Evolutionary conservation across 75 land plant species (phyloP), one percentile per base, ranked within the genome.

Genomic region (Picea sitchensis): DNA sequence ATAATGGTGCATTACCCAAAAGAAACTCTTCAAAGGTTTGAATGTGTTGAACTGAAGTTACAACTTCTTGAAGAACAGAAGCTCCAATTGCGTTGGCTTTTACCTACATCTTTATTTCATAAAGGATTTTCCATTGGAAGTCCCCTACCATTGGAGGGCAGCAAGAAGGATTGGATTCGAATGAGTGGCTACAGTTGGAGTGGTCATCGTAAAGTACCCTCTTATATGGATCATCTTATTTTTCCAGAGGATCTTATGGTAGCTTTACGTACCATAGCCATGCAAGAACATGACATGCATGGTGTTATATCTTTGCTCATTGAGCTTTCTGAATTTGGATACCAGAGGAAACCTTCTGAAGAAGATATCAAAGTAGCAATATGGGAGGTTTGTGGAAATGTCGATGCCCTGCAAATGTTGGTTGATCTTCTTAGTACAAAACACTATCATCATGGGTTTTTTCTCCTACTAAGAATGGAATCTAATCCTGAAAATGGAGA

Each of bases 331-430:
- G 88, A 83, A 75, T 77, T 87, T 77, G 82, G 64, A 63, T 83
- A 61, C 64, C 87, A 86, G 47, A 80, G 89, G 85, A 77, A 87
- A 78, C 91, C 94, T 72, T 80, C 90, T 58, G 87, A 88, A 26
- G 63, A 84, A 26, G 98, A 96, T 76, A 90, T 95, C 57, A 85
- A 85, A 80, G 85, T 93, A 68, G 98, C 99, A 14, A 78, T 96
- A 41, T 94, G 98, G 99, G 98, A 96, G 82, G 88, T 84, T 75
- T 96, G 98, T 87, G 99, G 99, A 36, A 92, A 96, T 86, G 81
- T 85, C 73, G 95, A 92, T 2, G 95, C 95, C 72, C 76, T 96
- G 51, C 93, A 91, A 72, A 60, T 96, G 80, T 91, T 96, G 61
- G 87, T 91, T 56, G 92, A 94, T 82, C 93, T 96, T 86, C 91